Percentiles rank a stretch among this genome's conserved stretches.
phyloP scores from a whole-genome alignment of 345 rosid genomes.

The Sonneratia alba region DNA sequence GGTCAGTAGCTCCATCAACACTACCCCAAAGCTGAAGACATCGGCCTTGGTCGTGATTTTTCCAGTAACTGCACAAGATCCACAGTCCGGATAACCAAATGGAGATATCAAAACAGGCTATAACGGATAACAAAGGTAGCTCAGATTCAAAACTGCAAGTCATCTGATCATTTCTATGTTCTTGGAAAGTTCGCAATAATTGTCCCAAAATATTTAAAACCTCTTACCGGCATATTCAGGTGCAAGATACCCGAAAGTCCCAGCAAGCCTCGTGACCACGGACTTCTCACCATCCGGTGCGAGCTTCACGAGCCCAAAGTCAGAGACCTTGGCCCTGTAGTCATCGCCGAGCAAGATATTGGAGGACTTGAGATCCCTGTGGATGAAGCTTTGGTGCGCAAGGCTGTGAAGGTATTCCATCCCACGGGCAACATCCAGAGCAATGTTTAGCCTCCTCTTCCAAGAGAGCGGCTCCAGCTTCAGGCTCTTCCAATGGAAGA shows the following conservation, averaged over 20 bases:
- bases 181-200: too few relatives aligned
- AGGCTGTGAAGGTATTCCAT: slow-evolving; percentile 70
- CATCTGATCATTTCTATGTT: too few relatives aligned
- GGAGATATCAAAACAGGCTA: too few relatives aligned
- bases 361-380: slow-evolving; percentile 74
- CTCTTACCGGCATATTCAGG: slow-evolving; percentile 73
- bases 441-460: slow-evolving; percentile 58
- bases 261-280: slow-evolving; percentile 62
- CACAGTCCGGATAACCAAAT: too few relatives aligned
- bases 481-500: slow-evolving; percentile 61
- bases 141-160: too few relatives aligned
- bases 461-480: slow-evolving; percentile 62
- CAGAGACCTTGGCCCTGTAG: slow-evolving; percentile 64
- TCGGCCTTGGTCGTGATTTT: slow-evolving; percentile 73
- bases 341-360: slow-evolving; percentile 68
- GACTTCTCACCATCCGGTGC: slow-evolving; percentile 66
- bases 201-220: neutral
- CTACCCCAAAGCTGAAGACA: slow-evolving; percentile 74
- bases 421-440: slow-evolving; percentile 73
- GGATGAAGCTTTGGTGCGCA: slow-evolving; percentile 68
- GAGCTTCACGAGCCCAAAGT: slow-evolving; percentile 74
- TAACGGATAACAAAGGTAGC: too few relatives aligned
- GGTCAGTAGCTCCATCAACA: slow-evolving; percentile 62
- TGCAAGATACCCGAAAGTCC: slow-evolving; percentile 79
- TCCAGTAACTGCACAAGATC: slow-evolving; percentile 43